Evolutionary conservation across 179 eudicot genomes (phyloP).

Genomic region (Corrigiola litoralis): DNA sequence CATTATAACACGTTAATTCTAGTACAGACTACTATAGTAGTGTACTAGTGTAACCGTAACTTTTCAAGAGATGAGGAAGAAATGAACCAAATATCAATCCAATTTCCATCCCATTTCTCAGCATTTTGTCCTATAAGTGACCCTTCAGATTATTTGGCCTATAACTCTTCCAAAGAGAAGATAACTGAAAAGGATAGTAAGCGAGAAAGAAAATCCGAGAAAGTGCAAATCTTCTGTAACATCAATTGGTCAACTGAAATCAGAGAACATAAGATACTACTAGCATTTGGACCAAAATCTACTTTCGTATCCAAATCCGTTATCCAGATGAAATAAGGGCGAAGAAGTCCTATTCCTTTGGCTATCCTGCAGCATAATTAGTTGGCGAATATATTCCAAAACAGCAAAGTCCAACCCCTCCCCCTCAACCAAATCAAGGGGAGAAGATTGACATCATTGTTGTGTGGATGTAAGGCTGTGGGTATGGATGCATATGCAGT

Average conservation of each 20-base stretch:
- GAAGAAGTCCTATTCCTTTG: not conserved
- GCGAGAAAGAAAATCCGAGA: too few relatives aligned
- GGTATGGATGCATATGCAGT: not conserved
- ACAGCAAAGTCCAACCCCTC: not conserved
- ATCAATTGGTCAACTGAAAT: not conserved
- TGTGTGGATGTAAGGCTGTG: slow-evolving; percentile 3
- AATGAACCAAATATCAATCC: too few relatives aligned
- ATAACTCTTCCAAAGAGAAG: slow-evolving; percentile 1
- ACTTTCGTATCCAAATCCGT: not conserved
- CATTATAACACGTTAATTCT: too few relatives aligned
- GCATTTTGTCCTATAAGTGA: not conserved
- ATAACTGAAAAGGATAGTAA: not conserved
- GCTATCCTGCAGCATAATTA: too few relatives aligned
- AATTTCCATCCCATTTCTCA: not conserved
- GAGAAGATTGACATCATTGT: not conserved
- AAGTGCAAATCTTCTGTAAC: not conserved
- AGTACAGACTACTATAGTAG: too few relatives aligned
- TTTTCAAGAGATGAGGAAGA: too few relatives aligned
- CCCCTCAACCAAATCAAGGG: not conserved
- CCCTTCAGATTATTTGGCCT: slow-evolving; percentile 10
- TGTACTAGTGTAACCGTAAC: too few relatives aligned
- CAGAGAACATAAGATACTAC: not conserved
- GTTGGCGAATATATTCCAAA: not conserved
- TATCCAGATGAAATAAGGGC: not conserved
- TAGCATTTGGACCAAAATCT: slow-evolving; percentile 1